phyloP scores from a whole-genome alignment of 164 flowering plant species.

The grape (Vitis vinifera) region ASM3070453v1 NC_081821.1:12665001-12665500 shows the following conservation, averaged over 20 bases:
- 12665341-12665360: slow-evolving; percentile 22
- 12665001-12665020: no score
- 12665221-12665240: slow-evolving; percentile 22
- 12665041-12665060: no score
- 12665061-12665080: no score
- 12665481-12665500: slow-evolving; percentile 39
- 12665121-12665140: no score
- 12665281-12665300: slow-evolving; percentile 28
- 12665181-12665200: slow-evolving; percentile 17
- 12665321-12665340: slow-evolving; percentile 32
- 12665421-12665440: slow-evolving; percentile 19
- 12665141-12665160: no score
- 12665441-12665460: slow-evolving; percentile 21
- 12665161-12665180: background rate
- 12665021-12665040: no score
- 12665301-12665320: slow-evolving; percentile 21
- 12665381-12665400: background rate
- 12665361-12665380: background rate
- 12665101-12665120: no score
- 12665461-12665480: slow-evolving; percentile 25
- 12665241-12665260: slow-evolving; percentile 16
- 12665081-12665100: no score
- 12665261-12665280: slow-evolving; percentile 24
- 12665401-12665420: background rate
- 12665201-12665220: slow-evolving; percentile 12